Base-by-base conservation (phyloP, 345 rosid species). In the Brassica carinata region DNA sequence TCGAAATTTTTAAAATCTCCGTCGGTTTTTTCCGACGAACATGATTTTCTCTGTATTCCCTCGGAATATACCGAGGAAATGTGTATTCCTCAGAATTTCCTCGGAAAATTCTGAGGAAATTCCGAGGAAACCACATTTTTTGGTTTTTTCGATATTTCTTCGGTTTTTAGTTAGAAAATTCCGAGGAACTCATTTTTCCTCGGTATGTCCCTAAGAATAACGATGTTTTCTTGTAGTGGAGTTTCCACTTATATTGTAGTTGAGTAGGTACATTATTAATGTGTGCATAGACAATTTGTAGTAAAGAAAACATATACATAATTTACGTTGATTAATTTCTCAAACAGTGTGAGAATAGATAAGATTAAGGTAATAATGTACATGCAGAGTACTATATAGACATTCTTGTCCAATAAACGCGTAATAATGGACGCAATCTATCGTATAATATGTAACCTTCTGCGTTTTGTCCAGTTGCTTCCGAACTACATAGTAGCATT, bases 361-460 rank as follows among this genome's bases (percentile, higher is more conserved):
- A 51, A 51, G 2, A 38, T 38, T 38, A 38, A 38, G 45, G 45
- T 38, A 38, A 38, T 38, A 38, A 45, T n/a, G 53, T 45, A 11
- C 13, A 40, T 40, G 48, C 53, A 31, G 8, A 38, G 45, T 38
- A 38, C 10, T 8, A 38, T 38, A 38, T 38, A 38, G 14, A 43
- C 14, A 43, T 43, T 45, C n/a, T 45, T 45, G 53, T 45, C 53
- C 53, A 45, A 45, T 45, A 45, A 45, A 13, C 14, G 53, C 53
- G 71, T 71, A 59, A 31, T 64, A 63, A 51, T 71, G 66, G 17
- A 71, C 23, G 33, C 45, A 53, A 71, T 64, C 71, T 71, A 48
- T 64, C 38, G 26, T 23, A 23, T 23, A 23, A 23, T 0, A 23
- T 23, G 26, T 23, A 23, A 23, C 26, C 64, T 36, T 61, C 64